Evolutionary conservation across 1,284 basidiomycete genomes (phyloP).

Genomic region (Flammula alnicola): DNA sequence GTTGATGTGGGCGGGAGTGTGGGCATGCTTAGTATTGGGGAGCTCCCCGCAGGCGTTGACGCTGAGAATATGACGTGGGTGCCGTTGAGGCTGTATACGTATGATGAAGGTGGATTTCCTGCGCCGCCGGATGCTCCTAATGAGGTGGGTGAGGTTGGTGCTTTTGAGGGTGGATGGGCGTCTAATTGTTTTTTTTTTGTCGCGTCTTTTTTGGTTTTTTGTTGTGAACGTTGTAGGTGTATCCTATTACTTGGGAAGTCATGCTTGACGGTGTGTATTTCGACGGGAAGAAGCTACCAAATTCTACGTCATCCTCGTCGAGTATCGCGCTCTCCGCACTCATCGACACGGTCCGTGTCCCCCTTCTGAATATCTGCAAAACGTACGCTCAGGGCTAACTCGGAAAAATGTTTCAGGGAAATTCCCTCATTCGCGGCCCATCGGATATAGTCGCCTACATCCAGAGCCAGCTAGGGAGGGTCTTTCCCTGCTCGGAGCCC

Average conservation of each 20-base stretch:
- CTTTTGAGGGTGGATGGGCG: no score
- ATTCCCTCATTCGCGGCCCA: slow-evolving; percentile 61
- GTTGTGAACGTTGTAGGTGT: no score
- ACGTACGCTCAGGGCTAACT: neutral
- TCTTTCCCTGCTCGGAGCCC: slow-evolving; percentile 44
- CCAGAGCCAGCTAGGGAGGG: slow-evolving; percentile 35
- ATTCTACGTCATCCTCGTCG: slow-evolving; percentile 42
- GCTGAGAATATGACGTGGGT: slow-evolving; percentile 55
- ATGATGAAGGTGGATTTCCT: slow-evolving; percentile 45
- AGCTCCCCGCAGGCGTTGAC: slow-evolving; percentile 47
- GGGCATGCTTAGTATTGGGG: slow-evolving; percentile 56
- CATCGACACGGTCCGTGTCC: slow-evolving; percentile 50
- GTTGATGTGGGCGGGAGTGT: slow-evolving; percentile 55
- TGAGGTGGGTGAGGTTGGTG: slow-evolving; percentile 52
- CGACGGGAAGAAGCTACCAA: slow-evolving; percentile 52
- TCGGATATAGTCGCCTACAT: slow-evolving; percentile 53
- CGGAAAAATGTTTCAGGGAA: slow-evolving; percentile 47
- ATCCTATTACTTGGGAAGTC: slow-evolving; percentile 61
- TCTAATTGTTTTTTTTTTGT: no score
- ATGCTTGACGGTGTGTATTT: slow-evolving; percentile 60
- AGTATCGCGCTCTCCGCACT: slow-evolving; percentile 50
- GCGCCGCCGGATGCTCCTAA: slow-evolving; percentile 47
- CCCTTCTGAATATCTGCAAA: slow-evolving; percentile 1
- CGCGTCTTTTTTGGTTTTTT: no score
- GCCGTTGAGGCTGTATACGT: slow-evolving; percentile 48